Evolutionary conservation across 2,329 filamentous ascomycete genomes (phyloP), one percentile per base, ranked within the genome.

Genomic region (Neopestalotiopsis clavispora): DNA sequence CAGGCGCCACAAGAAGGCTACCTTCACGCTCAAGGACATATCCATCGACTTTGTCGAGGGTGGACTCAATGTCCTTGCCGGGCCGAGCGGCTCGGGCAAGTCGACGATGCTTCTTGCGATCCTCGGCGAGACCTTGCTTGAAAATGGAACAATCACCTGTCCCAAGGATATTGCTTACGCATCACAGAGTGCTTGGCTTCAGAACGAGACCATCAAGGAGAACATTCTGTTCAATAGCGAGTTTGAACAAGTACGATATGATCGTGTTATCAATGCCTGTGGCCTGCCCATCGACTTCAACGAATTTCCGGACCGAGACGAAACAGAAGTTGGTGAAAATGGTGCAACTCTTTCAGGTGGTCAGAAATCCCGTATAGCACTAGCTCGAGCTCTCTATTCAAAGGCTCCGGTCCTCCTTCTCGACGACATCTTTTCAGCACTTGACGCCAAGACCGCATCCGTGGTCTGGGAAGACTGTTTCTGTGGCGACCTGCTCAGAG

Each of bases 361-460:
- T 0, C 87, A 89, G 71, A 87, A 87, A 71, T 86, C 86, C 38
- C 82, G 87, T 5, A 85, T 89, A 45, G 86, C 87, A 13, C 75
- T 90, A 42, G 88, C 88, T 1, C 81, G 88, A 68, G 85, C 87
- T 6, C 75, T 90, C 1, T 90, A 90, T 75, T 89, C 87, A 1
- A 85, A 84, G 67, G 83, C 87, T 0, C 80, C 85, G 1, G 79
- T 89, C 2, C 78, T 90, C 28, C 78, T 90, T 0, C 82, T 90
- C 1, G 88, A 90, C 70, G 88, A 90, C 69, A 82, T 89, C 2
- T 88, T 90, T 71, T 87, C 87, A 1, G 88, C 88, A 0, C 80
- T 90, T 0, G 88, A 90, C 72, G 83, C 87, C 20, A 87, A 88
- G 71, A 90, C 88, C 0, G 84, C 86, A 1, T 84, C 85, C 17